Conservation (phyloP, 805 yeast species). For the Cyberlindnera euphorbiiphila region DNA sequence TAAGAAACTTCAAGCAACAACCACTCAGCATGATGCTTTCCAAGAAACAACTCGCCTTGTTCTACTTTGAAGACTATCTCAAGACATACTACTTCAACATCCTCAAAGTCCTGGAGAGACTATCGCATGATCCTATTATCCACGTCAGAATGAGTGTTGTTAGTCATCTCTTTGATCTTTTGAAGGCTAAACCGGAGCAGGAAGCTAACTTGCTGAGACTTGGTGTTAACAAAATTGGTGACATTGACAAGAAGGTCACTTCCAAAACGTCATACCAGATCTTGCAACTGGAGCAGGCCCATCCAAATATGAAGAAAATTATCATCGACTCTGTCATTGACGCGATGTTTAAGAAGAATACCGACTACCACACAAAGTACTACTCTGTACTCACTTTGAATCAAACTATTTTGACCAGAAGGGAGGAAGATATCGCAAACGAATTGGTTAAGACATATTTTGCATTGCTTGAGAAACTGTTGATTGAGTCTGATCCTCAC, state of each 20-base stretch:
- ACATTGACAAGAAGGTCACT: constrained; percentile 82
- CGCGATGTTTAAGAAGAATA: constrained; percentile 64
- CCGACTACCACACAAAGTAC: constrained; percentile 84
- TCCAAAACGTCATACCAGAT: constrained; percentile 83
- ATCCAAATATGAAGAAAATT: constrained; percentile 91
- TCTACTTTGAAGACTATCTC: constrained; percentile 86
- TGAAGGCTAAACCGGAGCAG: constrained; percentile 91
- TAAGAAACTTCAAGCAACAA: constrained; percentile 76
- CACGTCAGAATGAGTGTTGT: constrained; percentile 80
- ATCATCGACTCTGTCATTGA: constrained; percentile 79
- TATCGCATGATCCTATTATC: constrained; percentile 87
- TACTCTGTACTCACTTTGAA: constrained; percentile 85
- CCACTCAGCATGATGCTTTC: constrained; percentile 41
- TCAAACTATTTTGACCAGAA: constrained; percentile 82
- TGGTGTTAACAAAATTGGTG: constrained; percentile 94
- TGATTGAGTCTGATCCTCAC: constrained; percentile 59
- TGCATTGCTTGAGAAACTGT: constrained; percentile 76
- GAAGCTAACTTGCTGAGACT: constrained; percentile 85
- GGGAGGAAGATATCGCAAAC: constrained; percentile 80
- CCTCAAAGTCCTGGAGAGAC: constrained; percentile 68
- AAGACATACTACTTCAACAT: constrained; percentile 74
- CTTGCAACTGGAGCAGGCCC: constrained; percentile 78
- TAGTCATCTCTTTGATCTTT: constrained; percentile 71
- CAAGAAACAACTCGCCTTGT: constrained; percentile 60
- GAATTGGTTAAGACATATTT: constrained; percentile 79